Percentiles rank a stretch among this genome's conserved stretches.
These are phyloP conservation scores for Sugiyamaella neomexicana DNA, from an alignment of 1,139 yeast species.

Conservation along the genomic window DNA sequence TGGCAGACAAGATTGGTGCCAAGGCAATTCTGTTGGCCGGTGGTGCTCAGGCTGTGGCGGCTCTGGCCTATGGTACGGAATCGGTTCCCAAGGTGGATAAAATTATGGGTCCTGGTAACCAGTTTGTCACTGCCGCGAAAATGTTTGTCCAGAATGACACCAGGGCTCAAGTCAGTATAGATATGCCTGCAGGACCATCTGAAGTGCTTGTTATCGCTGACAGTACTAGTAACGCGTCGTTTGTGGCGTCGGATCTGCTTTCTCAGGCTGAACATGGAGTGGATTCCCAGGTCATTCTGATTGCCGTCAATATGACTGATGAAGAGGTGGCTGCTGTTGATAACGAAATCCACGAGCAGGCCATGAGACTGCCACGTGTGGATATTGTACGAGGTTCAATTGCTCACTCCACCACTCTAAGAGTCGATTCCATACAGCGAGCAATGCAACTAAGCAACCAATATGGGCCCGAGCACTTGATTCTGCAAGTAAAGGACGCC, in stretches of 20 bases:
- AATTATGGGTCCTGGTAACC: conserved; percentile 98
- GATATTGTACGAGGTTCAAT: conserved; percentile 91
- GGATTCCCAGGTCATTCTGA: conserved; percentile 92
- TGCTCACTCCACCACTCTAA: conserved; percentile 81
- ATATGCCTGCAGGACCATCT: conserved; percentile 99
- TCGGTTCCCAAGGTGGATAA: conserved; percentile 91
- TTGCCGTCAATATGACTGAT: conserved; percentile 71
- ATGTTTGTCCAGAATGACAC: conserved; percentile 97
- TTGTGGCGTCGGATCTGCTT: conserved; percentile 90
- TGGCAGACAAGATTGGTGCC: conserved; percentile 95
- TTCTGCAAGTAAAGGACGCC: conserved; percentile 83
- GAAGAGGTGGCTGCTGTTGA: conserved; percentile 67
- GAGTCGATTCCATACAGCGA: conserved; percentile 65
- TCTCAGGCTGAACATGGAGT: conserved; percentile 99
- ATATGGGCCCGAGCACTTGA: conserved; percentile 97
- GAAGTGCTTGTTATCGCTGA: conserved; percentile 96
- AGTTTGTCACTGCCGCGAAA: conserved; percentile 98
- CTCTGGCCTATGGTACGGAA: conserved; percentile 97
- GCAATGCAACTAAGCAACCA: conserved; percentile 82
- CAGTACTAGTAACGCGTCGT: conserved; percentile 81
- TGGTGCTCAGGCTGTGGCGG: conserved; percentile 98
- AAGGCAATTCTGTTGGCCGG: conserved; percentile 89
- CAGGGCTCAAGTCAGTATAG: conserved; percentile 90
- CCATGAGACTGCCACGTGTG: conserved; percentile 83
- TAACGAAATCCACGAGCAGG: conserved; percentile 80